Evolutionary conservation across 2,329 filamentous ascomycete genomes (phyloP).

Genomic region (Aureobasidium sp.): DNA sequence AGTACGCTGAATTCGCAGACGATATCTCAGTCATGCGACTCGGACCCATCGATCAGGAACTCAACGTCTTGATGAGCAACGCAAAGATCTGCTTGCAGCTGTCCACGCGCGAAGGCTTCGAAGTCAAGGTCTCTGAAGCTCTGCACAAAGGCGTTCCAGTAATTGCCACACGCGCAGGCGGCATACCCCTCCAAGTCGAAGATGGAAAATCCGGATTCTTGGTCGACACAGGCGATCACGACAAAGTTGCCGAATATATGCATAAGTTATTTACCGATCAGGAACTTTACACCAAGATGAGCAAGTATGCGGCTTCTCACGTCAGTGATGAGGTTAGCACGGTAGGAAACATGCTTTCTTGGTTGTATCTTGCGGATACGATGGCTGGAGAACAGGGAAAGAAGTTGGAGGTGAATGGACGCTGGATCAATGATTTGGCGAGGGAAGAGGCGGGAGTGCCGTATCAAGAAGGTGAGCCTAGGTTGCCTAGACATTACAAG

Average conservation of each 20-base stretch:
- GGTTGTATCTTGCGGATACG: conserved; percentile 68
- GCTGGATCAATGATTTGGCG: conserved; percentile 68
- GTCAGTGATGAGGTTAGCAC: conserved; percentile 78
- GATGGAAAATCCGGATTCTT: conserved; percentile 64
- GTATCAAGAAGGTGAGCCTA: conserved; percentile 52
- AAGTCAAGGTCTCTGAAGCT: conserved; percentile 79
- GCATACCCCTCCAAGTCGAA: conserved; percentile 70
- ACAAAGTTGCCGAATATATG: conserved; percentile 59
- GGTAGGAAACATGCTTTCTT: conserved; percentile 66
- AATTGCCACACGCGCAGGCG: conserved; percentile 67
- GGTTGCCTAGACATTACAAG: conserved; percentile 40
- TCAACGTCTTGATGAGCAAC: conserved; percentile 66
- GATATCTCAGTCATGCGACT: conserved; percentile 66
- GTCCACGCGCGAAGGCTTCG: conserved; percentile 73
- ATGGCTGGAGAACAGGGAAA: conserved; percentile 45
- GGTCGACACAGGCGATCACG: conserved; percentile 61
- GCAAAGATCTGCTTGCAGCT: conserved; percentile 68
- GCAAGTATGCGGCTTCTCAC: conserved; percentile 43
- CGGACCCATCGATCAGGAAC: conserved; percentile 67
- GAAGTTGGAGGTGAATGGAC: conserved; percentile 48
- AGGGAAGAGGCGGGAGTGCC: conserved; percentile 53
- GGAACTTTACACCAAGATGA: conserved; percentile 46
- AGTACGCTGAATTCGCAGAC: conserved; percentile 49
- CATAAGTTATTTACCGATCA: conserved; percentile 57
- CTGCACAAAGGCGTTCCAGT: conserved; percentile 71